Evolutionary conservation across 179 eudicot species (phyloP).

Genomic region (Beta macrorhiza): DNA sequence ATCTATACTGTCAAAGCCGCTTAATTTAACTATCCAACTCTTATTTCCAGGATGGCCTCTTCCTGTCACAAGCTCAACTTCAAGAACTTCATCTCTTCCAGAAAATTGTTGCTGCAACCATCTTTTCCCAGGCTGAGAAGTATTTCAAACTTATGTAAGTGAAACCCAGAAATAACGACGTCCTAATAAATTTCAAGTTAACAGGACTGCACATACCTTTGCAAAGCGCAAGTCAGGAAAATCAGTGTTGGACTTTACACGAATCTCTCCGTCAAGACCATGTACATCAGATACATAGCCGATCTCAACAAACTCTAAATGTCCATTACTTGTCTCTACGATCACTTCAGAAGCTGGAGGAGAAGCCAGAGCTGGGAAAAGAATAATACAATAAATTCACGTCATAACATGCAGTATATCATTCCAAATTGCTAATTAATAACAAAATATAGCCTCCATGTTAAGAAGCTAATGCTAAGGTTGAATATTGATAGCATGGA

Average conservation of each 20-base stretch:
- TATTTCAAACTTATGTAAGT: conserved; percentile 25
- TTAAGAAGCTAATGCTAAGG: no score
- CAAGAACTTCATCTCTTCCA: conserved; percentile 61
- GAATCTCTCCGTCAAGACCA: conserved; percentile 89
- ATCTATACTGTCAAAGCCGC: conserved; percentile 61
- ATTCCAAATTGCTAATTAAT: not conserved
- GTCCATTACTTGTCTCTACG: conserved; percentile 32
- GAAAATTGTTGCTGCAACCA: conserved; percentile 73
- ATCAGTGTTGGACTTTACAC: conserved; percentile 76
- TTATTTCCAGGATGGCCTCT: conserved; percentile 71
- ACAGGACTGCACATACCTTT: conserved; percentile 39
- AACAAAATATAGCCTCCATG: not conserved
- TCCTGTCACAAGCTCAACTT: conserved; percentile 76
- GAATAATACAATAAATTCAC: not conserved
- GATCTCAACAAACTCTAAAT: conserved; percentile 60
- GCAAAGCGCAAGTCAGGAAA: conserved; percentile 85
- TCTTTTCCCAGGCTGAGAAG: conserved; percentile 80
- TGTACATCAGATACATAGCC: conserved; percentile 80
- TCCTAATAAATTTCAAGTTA: conserved; percentile 1
- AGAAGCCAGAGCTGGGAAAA: conserved; percentile 7
- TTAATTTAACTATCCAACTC: conserved; percentile 73
- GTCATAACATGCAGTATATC: not conserved
- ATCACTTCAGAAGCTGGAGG: conserved; percentile 31
- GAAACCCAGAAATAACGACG: conserved; percentile 6
- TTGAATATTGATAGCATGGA: no score